A percentile compares a stretch with the other conserved stretches of the same genome.
Evolutionary conservation across 2,329 filamentous ascomycete species (phyloP).

Genomic region (Cadophora sp.): DNA sequence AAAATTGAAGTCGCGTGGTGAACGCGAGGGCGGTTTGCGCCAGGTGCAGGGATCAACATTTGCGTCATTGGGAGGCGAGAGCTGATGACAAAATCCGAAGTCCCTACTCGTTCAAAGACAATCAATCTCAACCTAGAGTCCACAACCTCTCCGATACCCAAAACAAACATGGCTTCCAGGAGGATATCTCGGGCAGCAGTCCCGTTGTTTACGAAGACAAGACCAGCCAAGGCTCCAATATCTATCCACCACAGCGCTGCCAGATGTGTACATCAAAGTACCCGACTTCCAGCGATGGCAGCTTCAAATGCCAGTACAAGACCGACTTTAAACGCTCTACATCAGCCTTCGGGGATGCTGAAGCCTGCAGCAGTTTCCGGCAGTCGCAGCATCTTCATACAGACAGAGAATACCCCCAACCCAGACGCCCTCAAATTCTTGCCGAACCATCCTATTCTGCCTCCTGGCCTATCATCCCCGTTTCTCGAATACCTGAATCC

Average conservation of each 20-base stretch:
- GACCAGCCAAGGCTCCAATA: slow-evolving; percentile 42
- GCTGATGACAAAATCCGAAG: slow-evolving; percentile 27
- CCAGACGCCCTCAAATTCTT: slow-evolving; percentile 96
- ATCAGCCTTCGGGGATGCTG: slow-evolving; percentile 49
- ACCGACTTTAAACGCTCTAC: slow-evolving; percentile 51
- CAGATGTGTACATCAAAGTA: slow-evolving; percentile 52
- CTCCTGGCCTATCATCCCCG: slow-evolving; percentile 71
- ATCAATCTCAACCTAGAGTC: not conserved
- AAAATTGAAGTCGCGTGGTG: slow-evolving; percentile 10
- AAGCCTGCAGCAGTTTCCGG: slow-evolving; percentile 49
- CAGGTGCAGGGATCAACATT: slow-evolving; percentile 10
- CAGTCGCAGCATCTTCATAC: slow-evolving; percentile 89
- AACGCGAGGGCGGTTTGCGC: not conserved
- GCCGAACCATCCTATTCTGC: slow-evolving; percentile 86
- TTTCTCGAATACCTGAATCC: slow-evolving; percentile 94
- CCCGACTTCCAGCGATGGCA: slow-evolving; percentile 54
- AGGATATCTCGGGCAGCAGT: slow-evolving; percentile 35
- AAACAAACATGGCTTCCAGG: slow-evolving; percentile 36
- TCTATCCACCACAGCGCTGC: slow-evolving; percentile 43
- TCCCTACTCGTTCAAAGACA: not conserved
- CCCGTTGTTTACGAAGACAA: slow-evolving; percentile 35
- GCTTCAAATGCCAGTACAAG: slow-evolving; percentile 54
- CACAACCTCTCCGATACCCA: slow-evolving; percentile 6
- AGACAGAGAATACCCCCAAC: slow-evolving; percentile 94
- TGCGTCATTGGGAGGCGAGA: slow-evolving; percentile 19